Base-by-base conservation (phyloP, 139 green algal species). In the Chlamydomonas eustigma region DNA sequence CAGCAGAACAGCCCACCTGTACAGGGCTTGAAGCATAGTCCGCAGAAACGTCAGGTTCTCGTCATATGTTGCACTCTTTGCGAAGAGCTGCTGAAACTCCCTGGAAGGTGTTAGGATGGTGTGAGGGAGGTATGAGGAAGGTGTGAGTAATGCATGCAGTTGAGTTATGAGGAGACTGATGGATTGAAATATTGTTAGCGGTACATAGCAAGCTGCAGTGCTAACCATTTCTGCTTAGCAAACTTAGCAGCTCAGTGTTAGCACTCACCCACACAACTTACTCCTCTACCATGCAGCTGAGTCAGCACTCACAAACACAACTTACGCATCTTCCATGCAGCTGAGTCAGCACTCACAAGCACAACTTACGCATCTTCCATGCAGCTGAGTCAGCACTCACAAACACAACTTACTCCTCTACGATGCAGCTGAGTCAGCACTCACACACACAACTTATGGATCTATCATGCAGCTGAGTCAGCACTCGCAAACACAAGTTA, bases 31-130 rank as follows among this genome's bases (percentile, higher is more conserved):
- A 4, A 96, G 78, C 74, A 94, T 88, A 28, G 80, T 83, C 5
- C 82, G 81, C 65, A 97, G 76, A 78, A 97, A 96, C 28, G 58
- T 39, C 30, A 97, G 83, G 80, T 97, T 97, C 28, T 95, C 91
- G 4, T 83, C 84, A 50, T 89, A 84, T 0, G 85, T 89, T 0
- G 91, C 88, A 2, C 36, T 73, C 2, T 74, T 72, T 4, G 34
- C 51, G 39, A 92, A 95, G 0, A 37, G 30, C 74, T 86, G 81
- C 22, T 63, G 51, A 33, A 86, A 86, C 24, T 80, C 64, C 5
- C 64, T 74, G 67, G 32, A 6, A 74, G 58, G 25, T 70, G 58
- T 28, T 24, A 35, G 33, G 50, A 50, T 6, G 33, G 35, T 8
- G 32, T 4, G 4, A 22, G 35, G 32, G 32, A 25, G 66, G 4